Base-by-base conservation (phyloP, 1,284 basidiomycete species). In the Moniliella sp. region DNA sequence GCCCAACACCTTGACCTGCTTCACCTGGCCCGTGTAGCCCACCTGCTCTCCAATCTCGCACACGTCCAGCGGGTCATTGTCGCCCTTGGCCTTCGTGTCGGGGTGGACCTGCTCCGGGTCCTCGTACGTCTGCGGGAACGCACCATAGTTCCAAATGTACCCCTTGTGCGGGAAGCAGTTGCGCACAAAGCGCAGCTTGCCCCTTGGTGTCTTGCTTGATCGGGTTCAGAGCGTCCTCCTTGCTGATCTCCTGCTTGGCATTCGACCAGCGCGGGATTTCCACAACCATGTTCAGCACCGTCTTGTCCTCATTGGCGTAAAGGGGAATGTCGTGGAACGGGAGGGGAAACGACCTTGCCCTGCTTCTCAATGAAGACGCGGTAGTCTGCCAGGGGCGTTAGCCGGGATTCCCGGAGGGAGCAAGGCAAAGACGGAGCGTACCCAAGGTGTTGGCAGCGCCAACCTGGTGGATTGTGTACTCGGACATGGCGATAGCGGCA, bases 91-190 rank as follows among this genome's bases (percentile, higher is more conserved):
- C 67, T 94, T 94, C 60, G 91, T 97, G 70, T 99, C 91, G 36
- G 84, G 71, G 65, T 99, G 88, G 35, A 69, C 69, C 50, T 70
- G 67, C 48, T 69, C 64, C 30, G 91, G 91, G 66, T 97, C 91
- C 63, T 99, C 91, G 88, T 88, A 99, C 31, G 91, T 97, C 79
- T 97, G 63, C 42, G 84, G 83, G 74, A 93, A 93, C 45, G 84
- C 81, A 32, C 63, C 63, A 40, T 58, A 50, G 50, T 50, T 49
- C 46, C 45, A 46, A 30, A 49, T 55, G 69, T 86, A 83, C 31
- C 84, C 86, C 64, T 94, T 84, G 70, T 94, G 88, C 50, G 84
- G 91, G 78, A 99, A 99, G 66, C 86, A 97, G 74, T 97, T 97
- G 65, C 91, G 78, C 45, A 99, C 91, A 65, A 72, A 97, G 55